These are phyloP conservation scores for Canna indica DNA, from an alignment of 176 grass and related monocot genomes.

Conservation along the genomic window DNA sequence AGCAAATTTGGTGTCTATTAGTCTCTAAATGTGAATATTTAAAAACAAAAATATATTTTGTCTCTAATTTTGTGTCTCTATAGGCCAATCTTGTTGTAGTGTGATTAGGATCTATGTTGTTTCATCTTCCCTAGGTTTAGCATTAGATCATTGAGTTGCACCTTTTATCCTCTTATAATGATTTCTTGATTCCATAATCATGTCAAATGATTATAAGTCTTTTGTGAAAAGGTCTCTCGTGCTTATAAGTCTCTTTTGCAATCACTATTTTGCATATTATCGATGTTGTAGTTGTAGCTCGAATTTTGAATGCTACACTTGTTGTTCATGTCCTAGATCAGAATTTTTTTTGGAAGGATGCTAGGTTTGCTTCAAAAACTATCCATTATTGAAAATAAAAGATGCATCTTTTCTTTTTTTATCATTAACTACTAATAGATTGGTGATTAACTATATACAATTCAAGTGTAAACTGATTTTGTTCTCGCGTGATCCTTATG, in stretches of 20 bases:
- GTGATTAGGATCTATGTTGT: too few species aligned
- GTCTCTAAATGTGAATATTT: too few species aligned
- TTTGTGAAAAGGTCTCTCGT: too few species aligned
- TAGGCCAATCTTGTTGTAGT: too few species aligned
- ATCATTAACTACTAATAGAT: conserved; percentile 16
- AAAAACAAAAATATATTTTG: too few species aligned
- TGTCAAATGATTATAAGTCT: background rate
- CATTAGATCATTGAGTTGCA: too few species aligned
- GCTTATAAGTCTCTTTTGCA: background rate
- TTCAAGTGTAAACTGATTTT: conserved; percentile 11
- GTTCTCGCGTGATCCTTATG: conserved; percentile 35
- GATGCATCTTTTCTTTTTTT: background rate
- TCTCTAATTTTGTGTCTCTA: too few species aligned
- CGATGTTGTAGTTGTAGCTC: conserved; percentile 83
- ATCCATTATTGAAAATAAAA: background rate
- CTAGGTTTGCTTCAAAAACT: conserved; percentile 49
- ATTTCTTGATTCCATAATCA: too few species aligned
- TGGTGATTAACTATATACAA: conserved; percentile 10
- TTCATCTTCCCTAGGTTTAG: too few species aligned
- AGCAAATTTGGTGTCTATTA: too few species aligned
- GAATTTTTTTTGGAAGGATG: conserved; percentile 92
- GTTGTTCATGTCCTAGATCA: conserved; percentile 79
- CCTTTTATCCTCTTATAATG: too few species aligned
- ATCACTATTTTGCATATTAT: conserved; percentile 61
- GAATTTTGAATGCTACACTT: conserved; percentile 90